phyloP scores from a whole-genome alignment of 1,139 yeast species.

The Blastobotrys proliferans region DNA sequence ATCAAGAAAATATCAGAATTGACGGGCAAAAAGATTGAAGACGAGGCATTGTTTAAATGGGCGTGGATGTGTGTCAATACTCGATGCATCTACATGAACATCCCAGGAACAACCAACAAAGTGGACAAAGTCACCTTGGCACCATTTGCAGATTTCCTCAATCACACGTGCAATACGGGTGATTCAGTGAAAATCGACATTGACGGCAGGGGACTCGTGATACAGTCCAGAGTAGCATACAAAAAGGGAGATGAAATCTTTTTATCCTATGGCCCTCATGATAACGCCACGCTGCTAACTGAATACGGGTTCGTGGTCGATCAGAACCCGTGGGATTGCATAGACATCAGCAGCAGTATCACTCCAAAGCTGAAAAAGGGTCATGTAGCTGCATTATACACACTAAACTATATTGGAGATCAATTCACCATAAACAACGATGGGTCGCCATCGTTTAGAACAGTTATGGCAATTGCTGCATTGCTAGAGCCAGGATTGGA shows the following conservation, averaged over 20 bases:
- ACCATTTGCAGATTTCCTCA: slow-evolving; percentile 84
- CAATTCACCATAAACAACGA: slow-evolving; percentile 59
- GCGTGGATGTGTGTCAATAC: slow-evolving; percentile 88
- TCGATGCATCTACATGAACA: slow-evolving; percentile 77
- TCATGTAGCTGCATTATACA: slow-evolving; percentile 47
- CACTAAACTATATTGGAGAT: slow-evolving; percentile 60
- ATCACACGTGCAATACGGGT: slow-evolving; percentile 56
- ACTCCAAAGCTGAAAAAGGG: slow-evolving; percentile 37
- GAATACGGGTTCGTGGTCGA: slow-evolving; percentile 79
- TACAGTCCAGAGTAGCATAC: slow-evolving; percentile 39
- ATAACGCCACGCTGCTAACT: slow-evolving; percentile 70
- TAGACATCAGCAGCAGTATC: slow-evolving; percentile 56
- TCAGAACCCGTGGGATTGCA: slow-evolving; percentile 60
- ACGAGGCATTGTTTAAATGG: slow-evolving; percentile 45
- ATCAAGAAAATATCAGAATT: slow-evolving; percentile 19
- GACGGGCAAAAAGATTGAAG: slow-evolving; percentile 11
- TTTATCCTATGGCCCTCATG: slow-evolving; percentile 84
- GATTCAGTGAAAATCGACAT: slow-evolving; percentile 45
- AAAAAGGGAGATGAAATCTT: slow-evolving; percentile 53
- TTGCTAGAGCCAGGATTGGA: slow-evolving; percentile 10
- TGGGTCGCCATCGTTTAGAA: slow-evolving; percentile 62
- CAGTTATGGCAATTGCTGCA: slow-evolving; percentile 72
- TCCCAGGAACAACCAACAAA: slow-evolving; percentile 47
- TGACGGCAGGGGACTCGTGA: slow-evolving; percentile 43
- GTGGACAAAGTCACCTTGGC: slow-evolving; percentile 80